Percentiles rank a stretch among this genome's conserved stretches.
phyloP scores from a whole-genome alignment of 1,139 yeast species.

The Magnusiomyces ingens region DNA sequence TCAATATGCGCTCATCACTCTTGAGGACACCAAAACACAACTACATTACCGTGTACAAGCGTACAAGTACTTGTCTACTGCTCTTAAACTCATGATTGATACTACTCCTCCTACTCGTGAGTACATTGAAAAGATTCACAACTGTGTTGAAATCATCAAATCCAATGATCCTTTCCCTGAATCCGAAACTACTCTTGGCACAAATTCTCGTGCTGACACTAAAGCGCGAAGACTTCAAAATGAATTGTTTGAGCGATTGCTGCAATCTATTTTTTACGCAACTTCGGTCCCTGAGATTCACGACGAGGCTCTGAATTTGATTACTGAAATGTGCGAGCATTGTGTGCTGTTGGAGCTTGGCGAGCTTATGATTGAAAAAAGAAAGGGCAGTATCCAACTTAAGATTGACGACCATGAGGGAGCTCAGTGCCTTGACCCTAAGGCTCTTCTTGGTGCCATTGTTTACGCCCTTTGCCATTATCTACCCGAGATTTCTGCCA shows the following conservation, averaged over 20 bases:
- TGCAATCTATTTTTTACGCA: conserved; percentile 68
- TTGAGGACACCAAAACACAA: conserved; percentile 63
- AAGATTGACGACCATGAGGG: conserved; percentile 79
- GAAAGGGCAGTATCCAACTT: conserved; percentile 64
- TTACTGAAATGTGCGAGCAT: conserved; percentile 69
- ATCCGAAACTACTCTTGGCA: conserved; percentile 24
- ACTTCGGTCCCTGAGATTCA: conserved; percentile 69
- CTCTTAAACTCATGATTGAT: conserved; percentile 64
- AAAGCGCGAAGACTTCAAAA: conserved; percentile 54
- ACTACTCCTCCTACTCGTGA: conserved; percentile 56
- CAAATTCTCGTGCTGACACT: conserved; percentile 35
- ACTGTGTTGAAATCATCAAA: conserved; percentile 45
- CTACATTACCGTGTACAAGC: conserved; percentile 70
- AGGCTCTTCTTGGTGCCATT: conserved; percentile 65
- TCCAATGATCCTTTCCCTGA: conserved; percentile 40
- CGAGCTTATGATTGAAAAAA: conserved; percentile 62
- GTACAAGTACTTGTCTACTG: conserved; percentile 59
- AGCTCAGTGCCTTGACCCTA: conserved; percentile 58
- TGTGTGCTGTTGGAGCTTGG: conserved; percentile 72
- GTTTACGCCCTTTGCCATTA: conserved; percentile 77
- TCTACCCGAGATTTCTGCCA: conserved; percentile 58
- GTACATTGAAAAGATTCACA: conserved; percentile 42
- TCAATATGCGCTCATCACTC: conserved; percentile 54
- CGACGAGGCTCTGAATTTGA: conserved; percentile 56
- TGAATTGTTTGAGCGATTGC: conserved; percentile 45